These are phyloP conservation scores for Cyclotella baltica DNA, from an alignment of 108 stramenopile species.

Conservation along the genomic window DNA sequence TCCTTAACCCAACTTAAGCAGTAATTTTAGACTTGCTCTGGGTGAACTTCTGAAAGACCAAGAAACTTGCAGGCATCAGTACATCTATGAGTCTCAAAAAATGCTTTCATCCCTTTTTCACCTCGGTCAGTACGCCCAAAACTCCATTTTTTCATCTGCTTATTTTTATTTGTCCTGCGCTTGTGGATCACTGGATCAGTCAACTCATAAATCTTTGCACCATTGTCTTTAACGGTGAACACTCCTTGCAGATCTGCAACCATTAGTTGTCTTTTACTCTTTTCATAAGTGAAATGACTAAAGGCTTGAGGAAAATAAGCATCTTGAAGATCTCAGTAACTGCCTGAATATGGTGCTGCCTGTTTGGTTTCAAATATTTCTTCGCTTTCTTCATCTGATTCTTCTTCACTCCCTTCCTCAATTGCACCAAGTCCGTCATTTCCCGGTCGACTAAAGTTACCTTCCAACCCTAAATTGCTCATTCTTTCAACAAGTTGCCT, in stretches of 20 bases:
- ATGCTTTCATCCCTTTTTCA: constrained; percentile 54
- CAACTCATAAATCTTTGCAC: constrained; percentile 33
- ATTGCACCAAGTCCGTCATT: too few relatives aligned
- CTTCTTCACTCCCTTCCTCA: too few relatives aligned
- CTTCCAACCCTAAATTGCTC: too few relatives aligned
- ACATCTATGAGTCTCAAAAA: constrained; percentile 51
- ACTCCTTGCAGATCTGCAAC: constrained; percentile 64
- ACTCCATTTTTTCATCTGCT: constrained; percentile 14
- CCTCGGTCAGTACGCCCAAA: constrained; percentile 58
- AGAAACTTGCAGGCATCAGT: constrained; percentile 50
- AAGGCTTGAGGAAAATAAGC: constrained; percentile 53
- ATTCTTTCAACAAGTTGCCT: too few relatives aligned
- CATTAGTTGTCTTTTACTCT: constrained; percentile 45
- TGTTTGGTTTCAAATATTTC: too few relatives aligned
- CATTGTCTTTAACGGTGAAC: constrained; percentile 25
- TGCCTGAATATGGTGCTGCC: too few relatives aligned
- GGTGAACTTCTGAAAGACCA: too few relatives aligned
- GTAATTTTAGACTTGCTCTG: too few relatives aligned
- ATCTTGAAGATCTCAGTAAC: too few relatives aligned
- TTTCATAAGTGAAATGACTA: constrained; percentile 56
- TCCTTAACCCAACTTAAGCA: too few relatives aligned
- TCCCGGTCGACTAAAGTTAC: too few relatives aligned
- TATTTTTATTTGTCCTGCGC: not conserved
- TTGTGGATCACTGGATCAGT: constrained; percentile 59
- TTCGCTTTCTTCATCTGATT: too few relatives aligned